These are phyloP conservation scores for Euphrasia confusa DNA, from an alignment of 257 asterid genomes.

Conservation along the genomic window DNA sequence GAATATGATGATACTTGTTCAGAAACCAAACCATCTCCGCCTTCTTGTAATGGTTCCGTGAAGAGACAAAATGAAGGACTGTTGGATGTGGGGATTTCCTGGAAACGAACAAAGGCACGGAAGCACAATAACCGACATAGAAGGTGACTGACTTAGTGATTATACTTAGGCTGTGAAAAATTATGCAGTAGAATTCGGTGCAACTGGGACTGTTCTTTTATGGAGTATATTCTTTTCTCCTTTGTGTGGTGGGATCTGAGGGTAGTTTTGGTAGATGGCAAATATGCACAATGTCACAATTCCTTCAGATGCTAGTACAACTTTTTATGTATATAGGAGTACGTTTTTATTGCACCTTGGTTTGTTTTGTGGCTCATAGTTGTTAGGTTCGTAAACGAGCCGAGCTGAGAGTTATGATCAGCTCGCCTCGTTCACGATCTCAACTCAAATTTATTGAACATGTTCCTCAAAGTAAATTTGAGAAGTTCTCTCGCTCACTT, in stretches of 20 bases:
- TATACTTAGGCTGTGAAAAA: constrained; percentile 23
- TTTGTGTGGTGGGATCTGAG: constrained; percentile 15
- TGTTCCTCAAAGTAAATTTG: too few relatives aligned
- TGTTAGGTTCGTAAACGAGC: neutral
- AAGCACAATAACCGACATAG: constrained; percentile 35
- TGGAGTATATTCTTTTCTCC: too few relatives aligned
- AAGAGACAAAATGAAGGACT: constrained; percentile 42
- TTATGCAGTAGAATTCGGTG: constrained; percentile 28
- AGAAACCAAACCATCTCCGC: constrained; percentile 23
- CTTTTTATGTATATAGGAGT: constrained; percentile 7
- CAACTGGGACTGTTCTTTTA: constrained; percentile 12
- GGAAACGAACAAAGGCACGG: constrained; percentile 50
- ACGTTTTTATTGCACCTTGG: neutral
- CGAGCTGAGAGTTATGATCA: too few relatives aligned
- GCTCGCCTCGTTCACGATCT: too few relatives aligned
- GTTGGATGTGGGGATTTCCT: constrained; percentile 36
- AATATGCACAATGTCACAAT: constrained; percentile 8
- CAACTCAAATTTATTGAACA: too few relatives aligned
- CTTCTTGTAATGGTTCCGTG: constrained; percentile 31
- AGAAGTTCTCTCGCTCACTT: too few relatives aligned
- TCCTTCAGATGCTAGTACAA: constrained; percentile 18
- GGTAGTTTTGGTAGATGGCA: constrained; percentile 35
- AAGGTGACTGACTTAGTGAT: constrained; percentile 24
- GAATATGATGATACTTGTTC: constrained; percentile 37
- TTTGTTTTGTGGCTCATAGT: neutral